Conservation (phyloP, 768 basidiomycete species). For the Amanita molliuscula region DNA sequence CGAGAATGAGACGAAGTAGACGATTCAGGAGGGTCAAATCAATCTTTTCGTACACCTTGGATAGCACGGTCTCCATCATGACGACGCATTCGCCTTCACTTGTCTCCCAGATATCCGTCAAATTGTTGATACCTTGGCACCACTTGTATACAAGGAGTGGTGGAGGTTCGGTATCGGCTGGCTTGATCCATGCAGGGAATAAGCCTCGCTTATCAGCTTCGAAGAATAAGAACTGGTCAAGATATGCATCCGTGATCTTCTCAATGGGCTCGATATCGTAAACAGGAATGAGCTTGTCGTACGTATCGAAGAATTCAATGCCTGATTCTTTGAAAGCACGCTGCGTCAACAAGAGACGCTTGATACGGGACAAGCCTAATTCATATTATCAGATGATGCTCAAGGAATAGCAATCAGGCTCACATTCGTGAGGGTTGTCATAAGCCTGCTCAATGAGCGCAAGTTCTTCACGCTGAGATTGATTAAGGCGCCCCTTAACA, state of each 20-base stretch:
- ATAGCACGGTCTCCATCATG: slow-evolving; percentile 97
- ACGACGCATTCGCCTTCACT: slow-evolving; percentile 97
- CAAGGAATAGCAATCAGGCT: slow-evolving; percentile 11
- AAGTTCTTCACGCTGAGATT: slow-evolving; percentile 95
- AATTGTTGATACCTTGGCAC: slow-evolving; percentile 99
- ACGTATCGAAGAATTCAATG: slow-evolving; percentile 95
- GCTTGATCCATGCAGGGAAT: slow-evolving; percentile 99
- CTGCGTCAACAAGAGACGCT: slow-evolving; percentile 91
- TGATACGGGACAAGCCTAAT: slow-evolving; percentile 86
- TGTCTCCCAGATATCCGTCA: slow-evolving; percentile 98
- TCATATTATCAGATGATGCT: background rate
- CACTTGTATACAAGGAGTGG: slow-evolving; percentile 98
- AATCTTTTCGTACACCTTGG: slow-evolving; percentile 98
- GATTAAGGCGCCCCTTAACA: slow-evolving; percentile 92
- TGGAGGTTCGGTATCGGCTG: slow-evolving; percentile 93
- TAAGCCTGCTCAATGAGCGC: slow-evolving; percentile 98
- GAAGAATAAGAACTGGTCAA: slow-evolving; percentile 98
- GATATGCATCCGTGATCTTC: slow-evolving; percentile 99
- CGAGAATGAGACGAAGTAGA: slow-evolving; percentile 88
- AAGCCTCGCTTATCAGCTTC: slow-evolving; percentile 97
- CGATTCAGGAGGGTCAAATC: slow-evolving; percentile 94
- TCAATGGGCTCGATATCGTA: slow-evolving; percentile 99
- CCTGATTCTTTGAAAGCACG: slow-evolving; percentile 98
- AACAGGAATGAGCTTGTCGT: slow-evolving; percentile 96
- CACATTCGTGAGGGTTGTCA: slow-evolving; percentile 98